Percentiles rank a stretch among this genome's conserved stretches.
phyloP scores from a whole-genome alignment of 139 green algal genomes.

The Medakamo hakoo region DNA sequence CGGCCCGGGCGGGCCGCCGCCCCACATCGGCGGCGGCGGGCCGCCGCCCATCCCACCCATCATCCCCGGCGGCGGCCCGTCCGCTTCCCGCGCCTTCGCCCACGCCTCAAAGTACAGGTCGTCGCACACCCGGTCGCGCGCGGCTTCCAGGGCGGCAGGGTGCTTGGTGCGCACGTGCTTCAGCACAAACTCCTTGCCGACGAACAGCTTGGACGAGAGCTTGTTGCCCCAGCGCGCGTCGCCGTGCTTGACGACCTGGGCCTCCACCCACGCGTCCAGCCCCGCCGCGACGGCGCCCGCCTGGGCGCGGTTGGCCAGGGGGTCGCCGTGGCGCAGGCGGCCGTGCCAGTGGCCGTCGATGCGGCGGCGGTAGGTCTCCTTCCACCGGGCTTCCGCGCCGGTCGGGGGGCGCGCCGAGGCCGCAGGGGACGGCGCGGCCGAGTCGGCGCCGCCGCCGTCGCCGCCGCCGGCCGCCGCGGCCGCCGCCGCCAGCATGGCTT shows the following conservation, averaged over 20 bases:
- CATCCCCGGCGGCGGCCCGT: neutral
- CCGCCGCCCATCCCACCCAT: conserved; percentile 11
- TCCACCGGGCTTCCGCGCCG: neutral
- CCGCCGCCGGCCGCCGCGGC: neutral
- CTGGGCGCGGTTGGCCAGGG: conserved; percentile 21
- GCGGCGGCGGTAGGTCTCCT: conserved; percentile 6
- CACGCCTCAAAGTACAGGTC: conserved; percentile 23
- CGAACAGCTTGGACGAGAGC: conserved; percentile 66
- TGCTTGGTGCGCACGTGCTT: conserved; percentile 85
- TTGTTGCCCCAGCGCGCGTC: conserved; percentile 79
- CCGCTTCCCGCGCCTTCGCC: conserved; percentile 4
- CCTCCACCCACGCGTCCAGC: conserved; percentile 47
- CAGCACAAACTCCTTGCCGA: conserved; percentile 68
- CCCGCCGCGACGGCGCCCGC: conserved; percentile 30
- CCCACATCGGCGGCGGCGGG: conserved; percentile 35
- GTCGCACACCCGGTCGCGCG: conserved; percentile 23
- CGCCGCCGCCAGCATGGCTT: neutral
- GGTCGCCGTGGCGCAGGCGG: conserved; percentile 32
- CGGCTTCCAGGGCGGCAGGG: conserved; percentile 34
- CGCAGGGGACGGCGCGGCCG: too few relatives aligned
- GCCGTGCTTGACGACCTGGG: conserved; percentile 43
- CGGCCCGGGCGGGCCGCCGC: too few relatives aligned
- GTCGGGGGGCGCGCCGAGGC: neutral
- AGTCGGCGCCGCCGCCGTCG: neutral
- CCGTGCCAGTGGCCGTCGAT: conserved; percentile 37